Evolutionary conservation across 345 rosid genomes (phyloP), one percentile per base, ranked within the genome.

Genomic region (Melastoma malabathricum): DNA sequence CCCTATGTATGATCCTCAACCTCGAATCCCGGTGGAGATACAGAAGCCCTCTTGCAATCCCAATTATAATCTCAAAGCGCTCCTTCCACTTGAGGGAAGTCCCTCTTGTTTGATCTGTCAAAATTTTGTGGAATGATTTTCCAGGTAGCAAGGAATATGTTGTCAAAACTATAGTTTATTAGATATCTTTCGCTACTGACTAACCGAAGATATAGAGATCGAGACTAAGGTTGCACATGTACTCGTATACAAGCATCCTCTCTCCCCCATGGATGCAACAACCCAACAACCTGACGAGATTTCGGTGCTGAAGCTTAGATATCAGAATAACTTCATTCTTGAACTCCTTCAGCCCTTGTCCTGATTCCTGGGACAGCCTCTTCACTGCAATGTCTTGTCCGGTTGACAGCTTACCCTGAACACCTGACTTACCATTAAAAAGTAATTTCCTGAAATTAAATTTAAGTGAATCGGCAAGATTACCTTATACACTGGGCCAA

Each of bases 341-440:
- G 50, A 78, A 72, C 59, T 78, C 84, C 9, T 50, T 48, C 22
- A 49, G 0, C 31, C 84, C 84, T 63, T 71, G 77, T 4, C 73
- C 65, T 10, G 84, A 79, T 56, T 48, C 59, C 39, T 16, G 47
- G 0, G 81, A 73, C 10, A 75, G 69, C 60, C 81, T 72, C 46
- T 79, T 79, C 46, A 79, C 73, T 6, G 77, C 84, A 4, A 79
- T 68, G 56, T 75, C 74, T 41, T 60, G 69, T 16, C 79, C 77
- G 55, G 64, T 63, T 16, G 3, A 12, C 1, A 79, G 54, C 13
- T 31, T 64, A 4, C 85, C 81, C 81, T 79, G 59, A 18, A 17
- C 18, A 25, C 22, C 6, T 3, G 27, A 22, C 25, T 22, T 22
- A 22, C 25, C 25, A 22, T 22, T 22, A 22, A 22, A 22, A 22